Percentiles rank a stretch among this genome's conserved stretches.
phyloP scores from a whole-genome alignment of 805 yeast genomes.

The Starmerella stigmatis region DNA sequence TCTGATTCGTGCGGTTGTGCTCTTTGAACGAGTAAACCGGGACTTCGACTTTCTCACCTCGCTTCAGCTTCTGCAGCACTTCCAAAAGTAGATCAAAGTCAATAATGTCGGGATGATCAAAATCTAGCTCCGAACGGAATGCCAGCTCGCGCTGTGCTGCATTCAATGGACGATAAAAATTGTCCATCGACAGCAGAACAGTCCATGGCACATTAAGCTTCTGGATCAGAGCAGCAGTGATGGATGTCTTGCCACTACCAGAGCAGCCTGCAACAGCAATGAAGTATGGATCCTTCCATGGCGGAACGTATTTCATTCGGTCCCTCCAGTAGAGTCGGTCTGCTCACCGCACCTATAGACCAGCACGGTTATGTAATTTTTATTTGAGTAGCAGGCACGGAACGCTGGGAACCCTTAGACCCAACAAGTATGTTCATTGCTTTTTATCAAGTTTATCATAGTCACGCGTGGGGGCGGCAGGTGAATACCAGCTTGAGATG shows the following conservation, averaged over 20 bases:
- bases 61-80: constrained; percentile 55
- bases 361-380: not conserved
- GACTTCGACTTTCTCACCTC: constrained; percentile 55
- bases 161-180: constrained; percentile 71
- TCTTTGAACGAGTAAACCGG: constrained; percentile 59
- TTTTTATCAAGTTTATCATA: too few relatives aligned
- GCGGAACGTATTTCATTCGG: constrained; percentile 48
- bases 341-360: too few relatives aligned
- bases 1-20: constrained; percentile 53
- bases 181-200: constrained; percentile 76
- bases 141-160: constrained; percentile 54
- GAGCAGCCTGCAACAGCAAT: constrained; percentile 72
- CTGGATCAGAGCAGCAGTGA: constrained; percentile 71
- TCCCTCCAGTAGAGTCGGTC: not conserved
- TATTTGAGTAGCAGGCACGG: not conserved
- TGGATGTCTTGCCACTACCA: constrained; percentile 91
- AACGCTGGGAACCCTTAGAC: too few relatives aligned
- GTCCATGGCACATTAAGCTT: constrained; percentile 76
- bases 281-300: constrained; percentile 81
- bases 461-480: too few relatives aligned
- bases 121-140: constrained; percentile 61
- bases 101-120: constrained; percentile 76
- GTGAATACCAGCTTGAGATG: too few relatives aligned
- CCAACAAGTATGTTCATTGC: too few relatives aligned
- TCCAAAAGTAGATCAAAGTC: constrained; percentile 64